Evolutionary conservation across 257 asterid species (phyloP), one percentile per base, ranked within the genome.

Genomic region (Nicotiana knightiana): DNA sequence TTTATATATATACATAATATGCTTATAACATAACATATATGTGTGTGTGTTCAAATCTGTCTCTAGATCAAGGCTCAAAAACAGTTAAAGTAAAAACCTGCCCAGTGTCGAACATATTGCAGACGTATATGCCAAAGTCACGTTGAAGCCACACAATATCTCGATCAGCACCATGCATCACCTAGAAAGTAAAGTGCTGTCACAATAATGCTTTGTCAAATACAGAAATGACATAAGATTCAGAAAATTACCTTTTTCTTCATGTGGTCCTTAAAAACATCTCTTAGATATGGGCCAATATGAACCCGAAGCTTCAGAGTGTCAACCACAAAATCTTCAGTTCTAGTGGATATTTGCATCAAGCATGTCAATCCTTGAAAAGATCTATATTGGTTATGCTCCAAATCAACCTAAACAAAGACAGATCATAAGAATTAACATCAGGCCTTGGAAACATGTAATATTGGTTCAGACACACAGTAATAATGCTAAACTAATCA

Each of bases 101-200:
- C 77, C 98, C 99, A 17, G 99, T 94, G 91, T 94, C 99, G 79
- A 96, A 96, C 97, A 96, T 82, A 86, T 96, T 96, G 93, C 99
- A 96, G 86, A 96, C 87, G 39, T 96, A 96, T 87, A 96, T 93
- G 88, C 98, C 97, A 83, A 96, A 96, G 89, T 96, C 99, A 46
- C 94, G 90, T 87, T 96, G 94, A 87, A 96, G 99, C 99, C 99
- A 96, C 48, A 87, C 1, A 80, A 96, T 93, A 86, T 96, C 99
- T 57, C 90, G 90, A 86, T 94, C 92, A 81, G 99, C 97, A 84
- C 99, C 99, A 91, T 94, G 99, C 93, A 96, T n/a, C 61, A 96
- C 99, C 99, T 95, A 89, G 85, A 84, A 51, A 75, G 55, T 24
- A 8, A n/a, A 26, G 35, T 28, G 59, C 9, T 39, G 16, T 46